These are phyloP conservation scores for Urtica urens DNA, from an alignment of 306 rosid species.

Conservation along the genomic window DNA sequence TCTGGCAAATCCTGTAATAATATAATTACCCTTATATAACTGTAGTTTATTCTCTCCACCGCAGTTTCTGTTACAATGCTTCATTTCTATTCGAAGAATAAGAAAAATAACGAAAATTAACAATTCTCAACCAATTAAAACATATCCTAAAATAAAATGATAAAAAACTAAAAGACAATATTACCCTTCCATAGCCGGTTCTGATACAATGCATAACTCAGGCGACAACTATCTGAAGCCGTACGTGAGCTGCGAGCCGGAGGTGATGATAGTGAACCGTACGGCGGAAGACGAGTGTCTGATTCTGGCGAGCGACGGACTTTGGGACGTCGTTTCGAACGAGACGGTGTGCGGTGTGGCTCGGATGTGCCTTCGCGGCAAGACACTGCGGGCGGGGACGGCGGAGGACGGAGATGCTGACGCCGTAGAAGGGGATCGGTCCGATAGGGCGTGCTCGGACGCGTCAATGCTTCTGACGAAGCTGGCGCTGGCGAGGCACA, in stretches of 20 bases:
- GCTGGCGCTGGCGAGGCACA: constrained; percentile 54
- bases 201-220: not conserved
- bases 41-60: too few species aligned
- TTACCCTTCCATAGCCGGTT: too few species aligned
- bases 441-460: constrained; percentile 38
- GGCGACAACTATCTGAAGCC: constrained; percentile 61
- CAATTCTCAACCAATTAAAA: too few species aligned
- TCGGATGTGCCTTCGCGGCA: constrained; percentile 36
- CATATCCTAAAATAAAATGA: too few species aligned
- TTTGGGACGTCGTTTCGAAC: constrained; percentile 59
- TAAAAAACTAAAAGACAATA: too few species aligned
- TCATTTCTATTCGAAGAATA: too few species aligned
- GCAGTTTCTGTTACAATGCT: too few species aligned
- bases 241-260: constrained; percentile 48
- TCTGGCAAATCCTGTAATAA: too few species aligned
- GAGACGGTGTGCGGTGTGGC: constrained; percentile 58
- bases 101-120: too few species aligned
- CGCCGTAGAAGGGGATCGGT: not conserved
- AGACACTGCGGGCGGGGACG: constrained; percentile 1
- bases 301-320: constrained; percentile 48
- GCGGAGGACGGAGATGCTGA: not conserved
- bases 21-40: too few species aligned
- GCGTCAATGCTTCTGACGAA: constrained; percentile 48
- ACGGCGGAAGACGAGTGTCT: constrained; percentile 47
- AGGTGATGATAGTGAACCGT: constrained; percentile 48